These are phyloP conservation scores for Coemansia sp. DNA, from an alignment of 192 early-diverging fungal genomes.

Conservation along the genomic window DNA sequence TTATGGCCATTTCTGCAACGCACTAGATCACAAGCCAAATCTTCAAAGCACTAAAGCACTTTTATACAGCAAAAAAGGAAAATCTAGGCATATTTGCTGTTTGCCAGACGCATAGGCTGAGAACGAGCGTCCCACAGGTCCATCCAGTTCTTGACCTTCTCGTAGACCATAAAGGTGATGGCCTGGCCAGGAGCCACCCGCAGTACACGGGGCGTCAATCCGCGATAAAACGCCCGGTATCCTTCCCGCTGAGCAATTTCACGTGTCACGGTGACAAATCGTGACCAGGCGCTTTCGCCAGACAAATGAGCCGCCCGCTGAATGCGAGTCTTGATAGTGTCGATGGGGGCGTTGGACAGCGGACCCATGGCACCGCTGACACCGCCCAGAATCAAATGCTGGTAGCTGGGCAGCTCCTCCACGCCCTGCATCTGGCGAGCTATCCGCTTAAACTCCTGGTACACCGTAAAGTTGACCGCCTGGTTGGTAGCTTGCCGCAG, in stretches of 20 bases:
- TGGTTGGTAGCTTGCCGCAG: conserved; percentile 96
- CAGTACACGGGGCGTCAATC: conserved; percentile 86
- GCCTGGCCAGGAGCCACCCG: conserved; percentile 96
- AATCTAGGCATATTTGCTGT: conserved; percentile 30
- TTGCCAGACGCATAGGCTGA: conserved; percentile 19
- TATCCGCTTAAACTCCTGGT: conserved; percentile 85
- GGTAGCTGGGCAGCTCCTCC: conserved; percentile 83
- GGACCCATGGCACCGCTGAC: conserved; percentile 90
- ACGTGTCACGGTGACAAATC: conserved; percentile 74
- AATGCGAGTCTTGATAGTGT: conserved; percentile 98
- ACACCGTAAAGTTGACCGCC: conserved; percentile 97
- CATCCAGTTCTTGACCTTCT: conserved; percentile 78
- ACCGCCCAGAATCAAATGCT: conserved; percentile 85
- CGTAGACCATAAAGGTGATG: conserved; percentile 94
- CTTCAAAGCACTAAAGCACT: no score
- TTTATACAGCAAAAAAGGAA: no score
- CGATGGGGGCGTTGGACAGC: conserved; percentile 93
- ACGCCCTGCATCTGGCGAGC: conserved; percentile 65
- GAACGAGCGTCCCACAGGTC: conserved; percentile 39
- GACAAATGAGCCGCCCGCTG: conserved; percentile 72
- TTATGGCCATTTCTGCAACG: no score
- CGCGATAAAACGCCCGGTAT: conserved; percentile 90
- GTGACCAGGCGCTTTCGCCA: conserved; percentile 72
- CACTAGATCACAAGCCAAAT: no score
- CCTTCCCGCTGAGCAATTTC: conserved; percentile 86